Base-by-base conservation (phyloP, 176 grass and related monocot species). In the Bromus sterilis region DNA sequence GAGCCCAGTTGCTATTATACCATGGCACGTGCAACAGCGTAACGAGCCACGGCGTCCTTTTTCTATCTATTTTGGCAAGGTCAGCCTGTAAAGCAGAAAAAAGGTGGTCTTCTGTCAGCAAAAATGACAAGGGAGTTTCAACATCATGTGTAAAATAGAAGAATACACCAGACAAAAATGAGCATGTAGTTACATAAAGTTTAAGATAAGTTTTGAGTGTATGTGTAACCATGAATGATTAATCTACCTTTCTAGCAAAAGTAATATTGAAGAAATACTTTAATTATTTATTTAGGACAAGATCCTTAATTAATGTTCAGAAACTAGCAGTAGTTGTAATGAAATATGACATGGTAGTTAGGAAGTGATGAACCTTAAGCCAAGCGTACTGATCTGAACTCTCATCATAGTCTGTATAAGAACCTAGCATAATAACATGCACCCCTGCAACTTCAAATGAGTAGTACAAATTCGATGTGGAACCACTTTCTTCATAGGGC, bases 1-100 rank as follows among this genome's bases (percentile, higher is more conserved):
- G 95, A 21, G 95, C 95, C 84, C 81, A 88, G 37, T 98, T 98
- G 79, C 92, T 98, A 84, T 98, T 98, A 74, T 98, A 98, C 95
- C 95, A 98, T 58, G 95, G 95, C 15, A 72, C 92, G 67, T 98
- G 95, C 66, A 94, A 88, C 56, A 91, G 75, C 15, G 68, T 84
- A 18, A 98, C 75, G 48, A 98, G 81, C 95, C 95, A 98, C 5
- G 95, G 88, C 4, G 90, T 95, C 71, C 83, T 93, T 18, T 80
- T 79, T 79, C 95, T 88, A 78, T 98, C 92, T 58, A 98, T 79
- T 67, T 78, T 93, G 66, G 78, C 81, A 78, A 98, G 86, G 89
- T 98, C 92, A 56, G 66, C 89, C 95, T 98, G 77, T 48, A 91
- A 86, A 62, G 64, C 40, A 56, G 10, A 78, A 53, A 78, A 53